Percentiles rank a stretch among this genome's conserved stretches.
phyloP scores from a whole-genome alignment of 164 flowering plant species.

The Euptelea pleiosperma region DNA sequence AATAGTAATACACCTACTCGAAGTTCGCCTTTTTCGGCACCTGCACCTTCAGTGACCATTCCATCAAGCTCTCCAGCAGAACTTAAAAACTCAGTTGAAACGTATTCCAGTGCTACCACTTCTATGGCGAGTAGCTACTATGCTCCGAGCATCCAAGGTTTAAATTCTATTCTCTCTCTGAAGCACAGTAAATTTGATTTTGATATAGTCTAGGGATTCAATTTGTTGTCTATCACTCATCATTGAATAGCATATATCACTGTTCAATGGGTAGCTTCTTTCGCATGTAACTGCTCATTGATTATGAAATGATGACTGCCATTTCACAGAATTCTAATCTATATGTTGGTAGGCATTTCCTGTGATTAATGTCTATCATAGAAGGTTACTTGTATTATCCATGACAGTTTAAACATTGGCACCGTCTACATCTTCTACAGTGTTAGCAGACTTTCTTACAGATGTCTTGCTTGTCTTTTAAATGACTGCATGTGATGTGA shows the following conservation, averaged over 20 bases:
- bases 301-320: not conserved
- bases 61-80: conserved; percentile 47
- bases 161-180: conserved; percentile 6
- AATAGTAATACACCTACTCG: conserved; percentile 43
- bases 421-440: too few species aligned
- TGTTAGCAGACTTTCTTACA: not conserved
- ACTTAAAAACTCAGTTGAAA: conserved; percentile 32
- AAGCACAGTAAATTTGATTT: not conserved
- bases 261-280: too few species aligned
- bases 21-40: conserved; percentile 47
- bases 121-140: conserved; percentile 31
- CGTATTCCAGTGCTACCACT: conserved; percentile 22
- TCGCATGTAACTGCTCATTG: too few species aligned
- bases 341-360: not conserved
- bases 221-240: too few species aligned
- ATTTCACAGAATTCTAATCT: not conserved
- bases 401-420: too few species aligned
- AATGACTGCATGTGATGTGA: not conserved
- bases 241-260: too few species aligned
- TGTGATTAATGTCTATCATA: too few species aligned
- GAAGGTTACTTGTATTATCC: too few species aligned
- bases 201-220: too few species aligned
- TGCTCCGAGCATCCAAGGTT: conserved; percentile 44
- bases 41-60: conserved; percentile 37
- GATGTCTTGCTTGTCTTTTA: not conserved